Base-by-base conservation (phyloP, 495 filamentous ascomycete genomes). In the Lichenothelia convexa region DNA sequence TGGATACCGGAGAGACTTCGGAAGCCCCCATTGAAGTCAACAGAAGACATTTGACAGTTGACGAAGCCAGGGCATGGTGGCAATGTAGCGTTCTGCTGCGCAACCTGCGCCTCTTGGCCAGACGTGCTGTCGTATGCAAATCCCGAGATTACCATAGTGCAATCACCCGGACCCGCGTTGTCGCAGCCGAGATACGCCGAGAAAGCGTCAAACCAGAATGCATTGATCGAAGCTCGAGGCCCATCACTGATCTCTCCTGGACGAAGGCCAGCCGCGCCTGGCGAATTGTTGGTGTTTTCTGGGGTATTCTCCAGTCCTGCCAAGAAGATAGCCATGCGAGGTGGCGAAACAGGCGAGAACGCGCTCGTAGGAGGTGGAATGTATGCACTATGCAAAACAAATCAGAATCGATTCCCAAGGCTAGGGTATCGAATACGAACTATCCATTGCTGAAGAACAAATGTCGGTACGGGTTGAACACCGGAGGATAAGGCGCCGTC, bases 121-220 rank as follows among this genome's bases (percentile, higher is more conserved):
- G 36, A 35, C 2, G 32, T 24, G 2, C 30, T 18, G 34, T 52
- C 43, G 27, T 42, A 61, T 9, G 32, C 39, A 35, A 58, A 63
- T 4, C 56, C 62, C 11, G 47, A 51, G 35, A 64, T 50, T 6
- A 43, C 48, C 19, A 66, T 42, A 4, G 39, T 37, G 46, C 62
- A 66, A n/a, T 38, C 31, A 7, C 34, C 32, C 8, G 54, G 46
- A 13, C 59, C 59, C 13, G 30, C 38, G 40, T 64, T 55, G 13
- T 55, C 47, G 42, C 62, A 66, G 18, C 60, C 60, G 18, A 66
- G 40, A 29, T 45, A 58, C 6, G 47, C 54, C 8, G 44, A 50
- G 38, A 45, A 51, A 5, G 58, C 58, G 42, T 63, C 47, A 43
- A 66, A 58, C 58, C 59, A 62, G 46, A 58, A 66, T 15, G 60